Evolutionary conservation across 129 eudicot genomes (phyloP), one percentile per base, ranked within the genome.

Genomic region (Flaveria linearis): DNA sequence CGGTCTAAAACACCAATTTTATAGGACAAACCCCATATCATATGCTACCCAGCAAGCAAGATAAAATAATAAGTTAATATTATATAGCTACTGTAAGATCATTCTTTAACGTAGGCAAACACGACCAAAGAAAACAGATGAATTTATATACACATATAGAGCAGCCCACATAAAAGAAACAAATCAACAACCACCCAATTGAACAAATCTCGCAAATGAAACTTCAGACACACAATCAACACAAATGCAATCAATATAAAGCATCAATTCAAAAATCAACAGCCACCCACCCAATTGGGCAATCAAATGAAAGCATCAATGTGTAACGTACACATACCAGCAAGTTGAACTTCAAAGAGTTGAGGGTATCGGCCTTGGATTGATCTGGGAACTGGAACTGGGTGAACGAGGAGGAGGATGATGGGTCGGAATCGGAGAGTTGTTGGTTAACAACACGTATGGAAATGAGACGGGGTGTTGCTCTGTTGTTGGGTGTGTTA

Each of bases 281-380:
- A 20, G n/a, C n/a, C n/a, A n/a, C n/a, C n/a, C n/a, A n/a, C n/a
- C 22, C 0, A 20, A 20, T 20, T 20, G 22, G 22, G 22, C 22
- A 20, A 20, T 20, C 0, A 20, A 20, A 20, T 20, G 2, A 3
- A 56, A 78, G 22, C 22, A 57, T 23, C 25, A 47, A 52, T 36
- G 20, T 10, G 63, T 33, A 5, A 39, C 4, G 22, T 20, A 20
- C 22, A 30, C 50, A 1, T 17, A 90, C 96, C 89, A 90, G 69
- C 70, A 90, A 78, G 9, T 86, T 88, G 70, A 90, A 78, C 85
- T 80, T 80, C n/a, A 80, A 68, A 4, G 79, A 74, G 63, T 80
- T 75, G 7, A 80, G 22, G 3, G 63, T 17, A 79, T 43, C 74
- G 14, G 23, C 61, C 53, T 56, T 77, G 5, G 22, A 18, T 1